Conservation (phyloP, 768 basidiomycete species). For the Boletus insuetus region DNA sequence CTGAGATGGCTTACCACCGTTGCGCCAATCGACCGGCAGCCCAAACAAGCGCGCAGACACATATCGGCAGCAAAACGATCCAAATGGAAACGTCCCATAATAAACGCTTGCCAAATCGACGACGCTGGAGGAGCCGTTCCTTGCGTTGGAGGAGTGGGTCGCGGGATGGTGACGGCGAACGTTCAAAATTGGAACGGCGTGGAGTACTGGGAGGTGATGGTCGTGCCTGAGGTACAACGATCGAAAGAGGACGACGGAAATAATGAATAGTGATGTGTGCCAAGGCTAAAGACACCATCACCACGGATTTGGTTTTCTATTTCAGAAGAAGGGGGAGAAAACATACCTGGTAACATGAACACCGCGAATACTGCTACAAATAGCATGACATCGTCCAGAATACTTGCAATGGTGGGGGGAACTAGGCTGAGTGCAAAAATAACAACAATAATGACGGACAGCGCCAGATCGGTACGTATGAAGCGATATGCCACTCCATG, state of each 20-base stretch:
- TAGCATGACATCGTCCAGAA: slow-evolving; percentile 49
- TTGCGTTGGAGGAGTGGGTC: slow-evolving; percentile 84
- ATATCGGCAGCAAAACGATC: slow-evolving; percentile 62
- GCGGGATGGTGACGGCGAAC: slow-evolving; percentile 32
- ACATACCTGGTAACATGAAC: slow-evolving; percentile 60
- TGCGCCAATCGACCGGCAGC: slow-evolving; percentile 48
- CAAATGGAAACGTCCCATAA: slow-evolving; percentile 86
- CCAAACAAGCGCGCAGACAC: slow-evolving; percentile 57
- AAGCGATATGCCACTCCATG: slow-evolving; percentile 41
- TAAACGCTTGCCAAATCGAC: slow-evolving; percentile 66
- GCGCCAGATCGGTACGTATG: slow-evolving; percentile 44
- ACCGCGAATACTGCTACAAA: slow-evolving; percentile 52
- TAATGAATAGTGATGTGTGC: slow-evolving; percentile 82
- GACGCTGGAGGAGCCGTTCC: slow-evolving; percentile 77
- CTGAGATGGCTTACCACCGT: slow-evolving; percentile 45
- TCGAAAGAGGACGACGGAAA: slow-evolving; percentile 79
- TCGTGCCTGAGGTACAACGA: slow-evolving; percentile 64
- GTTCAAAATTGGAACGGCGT: slow-evolving; percentile 12
- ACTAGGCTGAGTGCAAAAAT: slow-evolving; percentile 47
- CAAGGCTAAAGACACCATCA: slow-evolving; percentile 43
- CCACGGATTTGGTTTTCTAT: not conserved
- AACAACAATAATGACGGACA: slow-evolving; percentile 39
- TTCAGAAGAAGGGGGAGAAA: not conserved
- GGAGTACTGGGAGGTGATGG: slow-evolving; percentile 23
- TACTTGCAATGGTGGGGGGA: slow-evolving; percentile 35